Conservation (phyloP, 129 eudicot genomes). For the Helianthus tuberosus region DNA sequence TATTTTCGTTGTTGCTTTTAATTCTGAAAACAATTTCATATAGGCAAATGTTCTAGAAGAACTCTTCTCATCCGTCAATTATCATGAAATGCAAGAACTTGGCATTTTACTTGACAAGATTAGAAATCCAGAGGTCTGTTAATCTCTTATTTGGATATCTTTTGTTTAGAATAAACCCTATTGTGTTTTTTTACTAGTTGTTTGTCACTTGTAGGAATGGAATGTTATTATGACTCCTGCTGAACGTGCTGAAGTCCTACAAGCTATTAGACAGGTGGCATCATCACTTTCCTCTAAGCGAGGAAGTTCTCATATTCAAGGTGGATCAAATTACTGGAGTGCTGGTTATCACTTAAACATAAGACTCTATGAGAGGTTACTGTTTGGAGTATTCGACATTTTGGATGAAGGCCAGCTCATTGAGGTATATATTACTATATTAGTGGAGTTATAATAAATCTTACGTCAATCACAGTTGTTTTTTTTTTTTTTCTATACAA, state of each 20-base stretch:
- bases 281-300: slow-evolving; percentile 54
- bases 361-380: slow-evolving; percentile 84
- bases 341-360: slow-evolving; percentile 74
- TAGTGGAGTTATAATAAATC: slow-evolving; percentile 18
- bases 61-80: slow-evolving; percentile 52
- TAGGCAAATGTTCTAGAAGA: slow-evolving; percentile 89
- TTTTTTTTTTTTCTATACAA: not conserved
- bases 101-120: slow-evolving; percentile 67
- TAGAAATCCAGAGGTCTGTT: slow-evolving; percentile 65
- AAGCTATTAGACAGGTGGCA: slow-evolving; percentile 67
- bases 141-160: slow-evolving; percentile 2
- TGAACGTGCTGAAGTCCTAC: slow-evolving; percentile 69
- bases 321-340: slow-evolving; percentile 72
- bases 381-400: slow-evolving; percentile 79
- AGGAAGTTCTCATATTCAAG: slow-evolving; percentile 54
- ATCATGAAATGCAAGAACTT: slow-evolving; percentile 56
- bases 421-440: slow-evolving; percentile 45
- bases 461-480: slow-evolving; percentile 1
- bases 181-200: not conserved
- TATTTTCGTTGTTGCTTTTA: slow-evolving; percentile 11
- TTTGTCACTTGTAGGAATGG: slow-evolving; percentile 65
- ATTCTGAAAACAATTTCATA: slow-evolving; percentile 18
- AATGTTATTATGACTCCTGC: slow-evolving; percentile 65
- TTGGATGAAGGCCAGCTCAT: slow-evolving; percentile 87
- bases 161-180: not conserved